phyloP scores from a whole-genome alignment of 768 basidiomycete species.

The Termitomyces bulborhizus region DNA sequence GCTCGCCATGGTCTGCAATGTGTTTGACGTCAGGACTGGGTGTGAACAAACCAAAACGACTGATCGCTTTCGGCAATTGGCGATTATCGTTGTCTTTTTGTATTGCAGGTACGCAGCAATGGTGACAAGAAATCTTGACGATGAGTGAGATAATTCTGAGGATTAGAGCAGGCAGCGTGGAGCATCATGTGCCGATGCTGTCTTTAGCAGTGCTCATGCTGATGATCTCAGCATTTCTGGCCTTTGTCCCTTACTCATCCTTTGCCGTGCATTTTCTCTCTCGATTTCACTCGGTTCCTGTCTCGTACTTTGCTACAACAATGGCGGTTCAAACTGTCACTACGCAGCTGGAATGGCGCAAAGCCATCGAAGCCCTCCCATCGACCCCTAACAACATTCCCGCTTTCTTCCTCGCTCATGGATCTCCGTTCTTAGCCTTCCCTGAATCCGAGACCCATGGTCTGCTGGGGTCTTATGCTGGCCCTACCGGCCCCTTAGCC shows the following conservation, averaged over 20 bases:
- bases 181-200: neutral
- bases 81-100: neutral
- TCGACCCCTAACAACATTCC: slow-evolving; percentile 57
- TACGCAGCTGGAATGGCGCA: slow-evolving; percentile 39
- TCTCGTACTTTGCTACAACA: neutral
- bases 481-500: slow-evolving; percentile 48
- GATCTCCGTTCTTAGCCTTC: slow-evolving; percentile 48
- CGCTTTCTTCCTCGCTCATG: slow-evolving; percentile 72
- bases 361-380: slow-evolving; percentile 50
- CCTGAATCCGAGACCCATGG: slow-evolving; percentile 17
- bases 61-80: neutral
- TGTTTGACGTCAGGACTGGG: neutral
- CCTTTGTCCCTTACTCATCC: neutral
- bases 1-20: slow-evolving; percentile 19
- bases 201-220: slow-evolving; percentile 3
- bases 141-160: neutral
- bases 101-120: neutral
- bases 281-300: neutral
- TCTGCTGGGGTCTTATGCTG: slow-evolving; percentile 25
- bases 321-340: slow-evolving; percentile 22
- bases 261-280: neutral
- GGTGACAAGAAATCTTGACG: slow-evolving; percentile 2
- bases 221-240: slow-evolving; percentile 2
- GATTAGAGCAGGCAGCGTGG: neutral
- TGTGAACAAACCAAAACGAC: neutral